phyloP scores from a whole-genome alignment of 2,329 filamentous ascomycete species.

The Colletotrichum orchidophilum region DNA sequence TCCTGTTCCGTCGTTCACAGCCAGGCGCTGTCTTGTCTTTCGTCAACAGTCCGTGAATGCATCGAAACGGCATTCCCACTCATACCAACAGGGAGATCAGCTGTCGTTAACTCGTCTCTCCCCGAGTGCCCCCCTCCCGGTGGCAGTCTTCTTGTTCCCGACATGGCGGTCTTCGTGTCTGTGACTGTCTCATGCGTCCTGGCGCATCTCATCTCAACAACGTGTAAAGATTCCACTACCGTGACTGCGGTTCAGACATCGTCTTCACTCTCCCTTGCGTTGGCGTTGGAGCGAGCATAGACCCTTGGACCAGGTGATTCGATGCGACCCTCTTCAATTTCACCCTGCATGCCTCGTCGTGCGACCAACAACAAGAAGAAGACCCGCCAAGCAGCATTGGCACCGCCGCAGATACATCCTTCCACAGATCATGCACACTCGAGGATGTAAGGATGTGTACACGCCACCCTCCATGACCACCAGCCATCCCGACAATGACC shows the following conservation, averaged over 20 bases:
- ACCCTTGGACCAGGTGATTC: neutral
- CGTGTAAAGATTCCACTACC: neutral
- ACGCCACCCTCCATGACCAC: conserved; percentile 7
- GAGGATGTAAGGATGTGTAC: neutral
- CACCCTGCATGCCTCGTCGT: neutral
- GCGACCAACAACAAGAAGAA: neutral
- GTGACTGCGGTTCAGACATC: conserved; percentile 10
- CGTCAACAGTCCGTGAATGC: conserved; percentile 17
- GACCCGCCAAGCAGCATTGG: neutral
- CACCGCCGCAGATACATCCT: neutral
- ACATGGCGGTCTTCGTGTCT: neutral
- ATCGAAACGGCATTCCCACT: conserved; percentile 4
- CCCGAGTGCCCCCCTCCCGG: no score
- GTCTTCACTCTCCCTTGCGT: conserved; percentile 18
- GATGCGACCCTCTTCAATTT: neutral
- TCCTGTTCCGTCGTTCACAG: conserved; percentile 1
- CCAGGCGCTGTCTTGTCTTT: neutral
- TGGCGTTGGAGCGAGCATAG: neutral
- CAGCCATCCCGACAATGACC: neutral
- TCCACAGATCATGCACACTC: neutral
- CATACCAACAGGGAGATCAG: neutral
- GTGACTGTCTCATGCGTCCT: conserved; percentile 4
- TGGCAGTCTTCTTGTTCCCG: neutral
- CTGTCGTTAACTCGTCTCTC: neutral
- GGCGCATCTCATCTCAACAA: neutral